phyloP scores from a whole-genome alignment of 2,329 filamentous ascomycete species.

The Colletotrichum camelliae region DNA sequence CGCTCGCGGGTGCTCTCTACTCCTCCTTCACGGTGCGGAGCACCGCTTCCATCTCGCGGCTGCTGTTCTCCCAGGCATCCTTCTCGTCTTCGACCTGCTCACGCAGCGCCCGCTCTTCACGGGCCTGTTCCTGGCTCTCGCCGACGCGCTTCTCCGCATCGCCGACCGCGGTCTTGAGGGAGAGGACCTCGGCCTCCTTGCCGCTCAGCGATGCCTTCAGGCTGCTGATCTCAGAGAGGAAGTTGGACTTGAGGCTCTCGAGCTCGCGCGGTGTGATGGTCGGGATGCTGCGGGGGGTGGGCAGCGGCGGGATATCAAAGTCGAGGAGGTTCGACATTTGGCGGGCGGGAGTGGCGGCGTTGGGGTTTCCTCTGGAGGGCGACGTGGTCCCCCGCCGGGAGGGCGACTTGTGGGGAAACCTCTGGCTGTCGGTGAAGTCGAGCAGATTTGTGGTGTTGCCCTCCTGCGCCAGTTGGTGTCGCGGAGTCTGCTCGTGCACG shows the following conservation, averaged over 20 bases:
- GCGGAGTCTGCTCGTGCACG: slow-evolving; percentile 40
- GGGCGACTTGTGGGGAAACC: slow-evolving; percentile 56
- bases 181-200: slow-evolving; percentile 89
- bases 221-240: slow-evolving; percentile 92
- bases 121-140: slow-evolving; percentile 80
- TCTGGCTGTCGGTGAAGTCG: slow-evolving; percentile 83
- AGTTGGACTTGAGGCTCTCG: slow-evolving; percentile 88
- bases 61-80: slow-evolving; percentile 82
- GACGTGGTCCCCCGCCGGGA: slow-evolving; percentile 34
- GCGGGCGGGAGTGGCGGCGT: slow-evolving; percentile 52
- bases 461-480: slow-evolving; percentile 42
- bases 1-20: slow-evolving; percentile 78
- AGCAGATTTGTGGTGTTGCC: slow-evolving; percentile 78
- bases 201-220: slow-evolving; percentile 90
- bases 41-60: slow-evolving; percentile 84
- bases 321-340: slow-evolving; percentile 77
- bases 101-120: slow-evolving; percentile 74
- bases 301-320: slow-evolving; percentile 92
- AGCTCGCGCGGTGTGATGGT: slow-evolving; percentile 91
- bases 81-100: slow-evolving; percentile 79
- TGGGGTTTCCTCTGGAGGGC: slow-evolving; percentile 25
- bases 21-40: slow-evolving; percentile 82
- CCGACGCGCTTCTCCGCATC: slow-evolving; percentile 94
- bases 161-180: slow-evolving; percentile 83
- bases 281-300: slow-evolving; percentile 89